Evolutionary conservation across 306 rosid genomes (phyloP).

Genomic region (Malus asiatica): DNA sequence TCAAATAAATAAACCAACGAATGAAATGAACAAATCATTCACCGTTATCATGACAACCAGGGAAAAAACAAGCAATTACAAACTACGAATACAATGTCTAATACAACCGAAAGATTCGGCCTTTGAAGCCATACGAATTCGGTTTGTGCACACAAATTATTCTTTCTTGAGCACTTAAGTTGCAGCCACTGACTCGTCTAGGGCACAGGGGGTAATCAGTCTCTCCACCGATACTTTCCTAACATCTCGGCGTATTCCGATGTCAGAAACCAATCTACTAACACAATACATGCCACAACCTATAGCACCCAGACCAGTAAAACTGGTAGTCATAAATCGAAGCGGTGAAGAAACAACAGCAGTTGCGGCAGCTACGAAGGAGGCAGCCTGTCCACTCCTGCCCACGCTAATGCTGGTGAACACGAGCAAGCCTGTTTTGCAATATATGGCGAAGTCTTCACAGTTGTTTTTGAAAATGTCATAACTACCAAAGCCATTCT

Average conservation of each 20-base stretch:
- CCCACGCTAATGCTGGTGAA: conserved; percentile 29
- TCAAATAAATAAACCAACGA: neutral
- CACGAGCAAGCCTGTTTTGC: conserved; percentile 69
- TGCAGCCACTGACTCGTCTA: conserved; percentile 19
- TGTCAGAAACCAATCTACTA: conserved; percentile 43
- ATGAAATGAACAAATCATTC: neutral
- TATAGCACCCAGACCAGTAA: conserved; percentile 25
- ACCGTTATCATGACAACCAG: neutral
- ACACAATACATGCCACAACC: conserved; percentile 40
- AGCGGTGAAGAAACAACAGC: conserved; percentile 30
- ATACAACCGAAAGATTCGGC: neutral
- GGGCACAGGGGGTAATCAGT: conserved; percentile 26
- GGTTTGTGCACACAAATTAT: neutral
- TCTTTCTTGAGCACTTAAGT: conserved; percentile 10
- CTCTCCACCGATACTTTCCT: conserved; percentile 48
- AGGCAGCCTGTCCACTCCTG: conserved; percentile 56
- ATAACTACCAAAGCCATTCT: conserved; percentile 61
- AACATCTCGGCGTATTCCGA: conserved; percentile 45
- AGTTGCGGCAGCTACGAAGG: conserved; percentile 40
- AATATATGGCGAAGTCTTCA: conserved; percentile 77
- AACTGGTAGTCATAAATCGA: conserved; percentile 19
- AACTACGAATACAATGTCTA: neutral
- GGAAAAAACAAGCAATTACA: neutral
- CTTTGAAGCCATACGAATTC: neutral
- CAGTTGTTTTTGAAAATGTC: conserved; percentile 59